Evolutionary conservation across 768 basidiomycete species (phyloP), one percentile per base, ranked within the genome.

Genomic region (Lactarius akahatsu): DNA sequence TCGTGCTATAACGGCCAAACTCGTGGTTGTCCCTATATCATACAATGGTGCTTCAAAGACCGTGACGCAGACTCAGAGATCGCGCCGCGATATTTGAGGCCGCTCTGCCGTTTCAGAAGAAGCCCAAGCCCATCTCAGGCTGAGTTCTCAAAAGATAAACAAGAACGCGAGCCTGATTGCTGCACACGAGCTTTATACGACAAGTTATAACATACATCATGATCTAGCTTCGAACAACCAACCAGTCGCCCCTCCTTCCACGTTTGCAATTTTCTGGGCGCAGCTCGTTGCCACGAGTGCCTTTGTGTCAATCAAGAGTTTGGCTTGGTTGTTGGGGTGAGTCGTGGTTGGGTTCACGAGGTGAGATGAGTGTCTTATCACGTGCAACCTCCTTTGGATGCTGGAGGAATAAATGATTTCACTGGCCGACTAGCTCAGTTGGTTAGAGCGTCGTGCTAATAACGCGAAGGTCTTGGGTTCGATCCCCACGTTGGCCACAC

Each of bases 391-490:
- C 16, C 16, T 41, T 26, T 52, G 26, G 0, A 3, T 16, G 26
- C 26, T 26, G 15, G 15, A 50, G 11, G 47, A 50, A 50, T 23
- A 15, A 13, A 4, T 2, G 0, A 6, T 13, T 26, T 26, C 26
- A 16, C 26, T 26, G 50, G 50, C 50, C 50, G 50, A 54, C 45
- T 61, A 61, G 89, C 90, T 91, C 89, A 91, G 90, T 80, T 90
- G 90, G 89, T 91, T 90, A 90, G 90, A 90, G 89, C 89, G 88
- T 90, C 85, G 88, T 88, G 86, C 88, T 90, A 90, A 88, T 87
- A 84, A 71, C 70, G 69, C 70, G 70, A 71, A 71, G 70, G 70
- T 71, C 70, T 71, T 71, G 70, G 70, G 70, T 71, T 71, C 70
- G 70, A 71, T 70, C 70, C 70, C 70, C 70, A 71, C 70, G 65